phyloP scores from a whole-genome alignment of 2,329 filamentous ascomycete genomes.

The Sclerotinia minor region DNA sequence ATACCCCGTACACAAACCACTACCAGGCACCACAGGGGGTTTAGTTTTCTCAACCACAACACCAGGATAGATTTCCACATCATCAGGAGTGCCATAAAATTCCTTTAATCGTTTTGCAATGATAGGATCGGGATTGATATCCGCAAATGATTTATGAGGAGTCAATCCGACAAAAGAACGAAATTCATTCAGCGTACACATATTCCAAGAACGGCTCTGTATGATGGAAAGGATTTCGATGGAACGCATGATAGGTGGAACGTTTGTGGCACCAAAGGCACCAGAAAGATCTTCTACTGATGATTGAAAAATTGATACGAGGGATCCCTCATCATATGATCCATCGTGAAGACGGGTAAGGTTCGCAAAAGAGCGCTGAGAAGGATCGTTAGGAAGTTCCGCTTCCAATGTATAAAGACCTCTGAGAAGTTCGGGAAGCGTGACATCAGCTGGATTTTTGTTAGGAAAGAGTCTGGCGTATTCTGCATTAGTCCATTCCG shows the following conservation, averaged over 20 bases:
- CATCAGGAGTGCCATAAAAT: conserved; percentile 60
- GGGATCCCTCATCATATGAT: conserved; percentile 71
- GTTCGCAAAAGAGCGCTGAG: conserved; percentile 65
- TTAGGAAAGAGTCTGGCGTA: conserved; percentile 62
- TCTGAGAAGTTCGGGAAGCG: conserved; percentile 59
- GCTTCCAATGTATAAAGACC: conserved; percentile 64
- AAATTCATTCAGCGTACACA: conserved; percentile 43
- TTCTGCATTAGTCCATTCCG: conserved; percentile 57
- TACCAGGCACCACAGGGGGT: conserved; percentile 51
- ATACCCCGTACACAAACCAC: conserved; percentile 54
- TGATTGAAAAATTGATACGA: conserved; percentile 67
- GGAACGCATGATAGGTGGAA: conserved; percentile 48
- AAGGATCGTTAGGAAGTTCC: conserved; percentile 64
- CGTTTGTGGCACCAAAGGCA: conserved; percentile 53
- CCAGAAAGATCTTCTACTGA: conserved; percentile 52
- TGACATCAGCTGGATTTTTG: conserved; percentile 52
- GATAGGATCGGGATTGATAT: conserved; percentile 46
- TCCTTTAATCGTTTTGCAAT: conserved; percentile 60
- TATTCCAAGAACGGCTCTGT: conserved; percentile 51
- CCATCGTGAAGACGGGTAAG: conserved; percentile 66
- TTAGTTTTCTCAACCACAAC: conserved; percentile 62
- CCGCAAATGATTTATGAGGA: conserved; percentile 51
- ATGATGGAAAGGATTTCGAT: conserved; percentile 51
- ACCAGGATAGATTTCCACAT: conserved; percentile 69
- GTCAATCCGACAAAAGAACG: conserved; percentile 53